These are phyloP conservation scores for Hydnum rufescens DNA, from an alignment of 768 basidiomycete species.

Conservation along the genomic window DNA sequence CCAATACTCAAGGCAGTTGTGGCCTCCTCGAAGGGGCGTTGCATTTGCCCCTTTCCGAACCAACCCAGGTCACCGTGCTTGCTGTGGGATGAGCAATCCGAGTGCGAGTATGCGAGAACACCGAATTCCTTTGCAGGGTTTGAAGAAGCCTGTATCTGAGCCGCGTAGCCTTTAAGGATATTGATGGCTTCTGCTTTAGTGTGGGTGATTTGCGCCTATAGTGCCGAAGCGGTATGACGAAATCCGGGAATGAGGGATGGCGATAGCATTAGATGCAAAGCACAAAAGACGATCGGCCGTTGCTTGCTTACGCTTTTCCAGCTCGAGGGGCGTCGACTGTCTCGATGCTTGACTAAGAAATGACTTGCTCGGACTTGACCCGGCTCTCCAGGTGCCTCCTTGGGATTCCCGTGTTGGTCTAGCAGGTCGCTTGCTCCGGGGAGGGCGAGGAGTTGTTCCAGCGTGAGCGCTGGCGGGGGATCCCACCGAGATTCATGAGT, in stretches of 20 bases:
- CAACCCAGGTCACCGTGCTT: slow-evolving; percentile 73
- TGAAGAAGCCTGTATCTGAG: slow-evolving; percentile 34
- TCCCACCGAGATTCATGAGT: slow-evolving; percentile 70
- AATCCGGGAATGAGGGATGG: no score
- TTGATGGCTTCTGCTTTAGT: slow-evolving; percentile 74
- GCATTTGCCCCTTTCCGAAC: slow-evolving; percentile 83
- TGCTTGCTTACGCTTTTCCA: slow-evolving; percentile 24
- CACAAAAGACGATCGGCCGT: not conserved
- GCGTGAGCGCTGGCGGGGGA: slow-evolving; percentile 36
- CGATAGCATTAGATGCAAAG: not conserved
- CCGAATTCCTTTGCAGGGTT: slow-evolving; percentile 36
- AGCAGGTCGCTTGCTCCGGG: slow-evolving; percentile 44
- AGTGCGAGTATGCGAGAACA: slow-evolving; percentile 51
- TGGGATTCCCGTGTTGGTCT: slow-evolving; percentile 12
- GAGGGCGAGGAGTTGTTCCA: slow-evolving; percentile 37
- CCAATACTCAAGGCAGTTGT: slow-evolving; percentile 51
- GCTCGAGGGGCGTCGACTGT: slow-evolving; percentile 21
- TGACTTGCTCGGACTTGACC: slow-evolving; percentile 81
- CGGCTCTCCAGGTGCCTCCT: slow-evolving; percentile 13
- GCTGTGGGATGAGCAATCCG: slow-evolving; percentile 77
- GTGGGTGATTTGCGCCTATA: slow-evolving; percentile 57
- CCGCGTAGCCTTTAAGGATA: slow-evolving; percentile 47
- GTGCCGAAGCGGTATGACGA: no score
- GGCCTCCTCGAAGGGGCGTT: slow-evolving; percentile 90
- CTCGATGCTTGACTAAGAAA: slow-evolving; percentile 71